Percentiles rank a stretch among this genome's conserved stretches.
phyloP scores from a whole-genome alignment of 345 rosid species.

The Salix exigua region DNA sequence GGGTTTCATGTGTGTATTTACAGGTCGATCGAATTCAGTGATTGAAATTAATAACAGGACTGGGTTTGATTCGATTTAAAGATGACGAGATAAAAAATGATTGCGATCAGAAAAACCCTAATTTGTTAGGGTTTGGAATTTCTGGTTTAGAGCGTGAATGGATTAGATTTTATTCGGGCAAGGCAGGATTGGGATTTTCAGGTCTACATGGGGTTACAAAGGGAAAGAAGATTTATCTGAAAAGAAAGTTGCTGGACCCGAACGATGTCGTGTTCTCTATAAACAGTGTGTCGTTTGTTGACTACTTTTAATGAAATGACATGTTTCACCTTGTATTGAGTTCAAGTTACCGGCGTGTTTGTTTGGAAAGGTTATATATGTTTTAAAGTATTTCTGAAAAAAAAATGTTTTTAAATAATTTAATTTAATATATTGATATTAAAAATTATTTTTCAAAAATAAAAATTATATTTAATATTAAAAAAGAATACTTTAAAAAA shows the following conservation, averaged over 20 bases:
- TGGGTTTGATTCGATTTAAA: not conserved
- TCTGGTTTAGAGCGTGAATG: not conserved
- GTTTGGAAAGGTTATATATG: too few species aligned
- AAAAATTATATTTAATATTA: too few species aligned
- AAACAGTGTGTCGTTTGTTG: not conserved
- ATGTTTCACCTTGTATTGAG: not conserved
- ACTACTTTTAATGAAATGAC: not conserved
- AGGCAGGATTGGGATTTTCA: not conserved
- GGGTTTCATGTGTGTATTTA: not conserved
- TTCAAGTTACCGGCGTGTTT: not conserved
- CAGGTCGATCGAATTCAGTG: not conserved
- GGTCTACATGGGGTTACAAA: not conserved
- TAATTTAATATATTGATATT: too few species aligned
- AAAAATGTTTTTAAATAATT: too few species aligned
- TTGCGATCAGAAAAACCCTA: constrained; percentile 1
- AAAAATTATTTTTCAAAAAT: too few species aligned
- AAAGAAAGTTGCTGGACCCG: not conserved
- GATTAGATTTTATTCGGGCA: not conserved
- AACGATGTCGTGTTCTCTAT: not conserved
- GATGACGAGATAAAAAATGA: not conserved
- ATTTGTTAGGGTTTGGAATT: constrained; percentile 3
- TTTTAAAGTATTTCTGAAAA: too few species aligned
- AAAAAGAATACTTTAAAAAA: too few species aligned
- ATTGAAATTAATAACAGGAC: not conserved
- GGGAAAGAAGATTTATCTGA: not conserved